phyloP scores from a whole-genome alignment of 2,329 filamentous ascomycete species.

The Epichloe aotearoae region DNA sequence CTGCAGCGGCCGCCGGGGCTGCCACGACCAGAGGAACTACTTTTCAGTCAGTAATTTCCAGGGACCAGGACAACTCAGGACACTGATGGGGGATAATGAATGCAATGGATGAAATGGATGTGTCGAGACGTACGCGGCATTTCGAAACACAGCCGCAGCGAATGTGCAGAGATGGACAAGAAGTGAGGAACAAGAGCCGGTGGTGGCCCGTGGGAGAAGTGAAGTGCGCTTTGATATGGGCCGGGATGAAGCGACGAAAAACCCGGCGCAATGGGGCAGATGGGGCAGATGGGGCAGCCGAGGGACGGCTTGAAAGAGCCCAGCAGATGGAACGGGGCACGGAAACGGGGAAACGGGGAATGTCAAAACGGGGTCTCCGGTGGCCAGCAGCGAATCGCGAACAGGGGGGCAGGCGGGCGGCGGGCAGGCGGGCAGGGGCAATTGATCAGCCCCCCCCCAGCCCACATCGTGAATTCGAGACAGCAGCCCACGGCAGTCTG shows the following conservation, averaged over 20 bases:
- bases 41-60: not conserved
- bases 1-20: slow-evolving; percentile 49
- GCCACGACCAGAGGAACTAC: slow-evolving; percentile 40
- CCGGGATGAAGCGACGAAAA: not conserved
- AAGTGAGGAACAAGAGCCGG: not conserved
- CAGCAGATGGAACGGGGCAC: no score
- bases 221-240: not conserved
- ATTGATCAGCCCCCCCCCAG: not conserved
- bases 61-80: not conserved
- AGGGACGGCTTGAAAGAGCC: no score
- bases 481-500: not conserved
- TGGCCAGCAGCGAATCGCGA: no score
- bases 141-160: not conserved
- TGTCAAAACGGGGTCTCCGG: no score
- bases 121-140: not conserved
- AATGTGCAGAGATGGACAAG: no score
- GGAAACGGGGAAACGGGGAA: no score
- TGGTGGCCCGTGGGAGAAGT: not conserved
- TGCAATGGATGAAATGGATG: not conserved
- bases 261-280: not conserved
- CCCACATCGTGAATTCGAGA: not conserved
- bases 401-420: no score
- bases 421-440: no score
- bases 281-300: not conserved
- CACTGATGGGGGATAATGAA: not conserved